phyloP scores from a whole-genome alignment of 345 rosid genomes.

The Linum trigynum region DNA sequence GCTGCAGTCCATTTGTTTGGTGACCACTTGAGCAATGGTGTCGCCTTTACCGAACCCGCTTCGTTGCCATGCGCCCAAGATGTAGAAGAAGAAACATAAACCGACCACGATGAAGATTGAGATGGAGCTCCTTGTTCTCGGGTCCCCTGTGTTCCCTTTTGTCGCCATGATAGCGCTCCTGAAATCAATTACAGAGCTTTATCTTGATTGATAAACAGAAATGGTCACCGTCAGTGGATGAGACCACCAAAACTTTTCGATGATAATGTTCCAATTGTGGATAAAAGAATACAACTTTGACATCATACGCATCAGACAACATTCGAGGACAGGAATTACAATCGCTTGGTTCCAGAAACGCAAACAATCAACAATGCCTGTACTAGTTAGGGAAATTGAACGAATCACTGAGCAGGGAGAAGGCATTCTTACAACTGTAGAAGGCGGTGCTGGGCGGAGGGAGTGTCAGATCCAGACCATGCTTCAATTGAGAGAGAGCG shows the following conservation, averaged over 20 bases:
- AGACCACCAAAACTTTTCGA: background rate
- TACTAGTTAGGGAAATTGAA: no score
- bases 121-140: slow-evolving; percentile 9
- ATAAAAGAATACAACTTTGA: background rate
- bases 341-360: background rate
- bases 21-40: slow-evolving; percentile 12
- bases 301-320: background rate
- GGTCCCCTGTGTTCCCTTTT: slow-evolving; percentile 21
- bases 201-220: no score
- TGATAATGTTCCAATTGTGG: background rate
- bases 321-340: background rate
- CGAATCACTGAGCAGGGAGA: background rate
- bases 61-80: slow-evolving; percentile 26
- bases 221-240: background rate
- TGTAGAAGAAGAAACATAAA: slow-evolving; percentile 21
- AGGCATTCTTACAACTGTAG: background rate
- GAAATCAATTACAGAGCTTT: background rate
- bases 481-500: background rate
- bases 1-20: slow-evolving; percentile 18
- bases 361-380: background rate
- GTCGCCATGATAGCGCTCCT: slow-evolving; percentile 17
- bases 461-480: background rate
- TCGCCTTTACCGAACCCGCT: slow-evolving; percentile 30
- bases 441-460: background rate
- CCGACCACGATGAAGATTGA: slow-evolving; percentile 15